Evolutionary conservation across 257 asterid genomes (phyloP), one percentile per base, ranked within the genome.

Genomic region (Cruciata laevipes): DNA sequence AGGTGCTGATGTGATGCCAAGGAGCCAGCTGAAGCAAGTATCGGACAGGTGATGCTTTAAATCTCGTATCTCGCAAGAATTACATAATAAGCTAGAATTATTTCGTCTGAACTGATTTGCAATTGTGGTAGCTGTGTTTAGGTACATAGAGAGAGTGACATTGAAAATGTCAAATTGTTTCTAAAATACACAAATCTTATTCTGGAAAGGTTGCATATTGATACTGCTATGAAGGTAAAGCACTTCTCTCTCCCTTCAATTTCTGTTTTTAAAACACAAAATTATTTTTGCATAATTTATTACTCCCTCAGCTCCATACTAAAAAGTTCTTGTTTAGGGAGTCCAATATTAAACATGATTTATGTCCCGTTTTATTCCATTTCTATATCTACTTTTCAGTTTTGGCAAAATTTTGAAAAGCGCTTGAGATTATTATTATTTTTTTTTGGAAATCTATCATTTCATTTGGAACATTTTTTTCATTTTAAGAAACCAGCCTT

Each of bases 41-140:
- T 93, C 47, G 98, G 98, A 71, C 96, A 89, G 98, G 97, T 92
- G n/a, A n/a, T n/a, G n/a, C n/a, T n/a, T n/a, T n/a, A n/a, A n/a
- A n/a, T n/a, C n/a, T n/a, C n/a, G n/a, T n/a, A n/a, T n/a, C n/a
- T n/a, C n/a, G n/a, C n/a, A n/a, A n/a, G n/a, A n/a, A n/a, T n/a
- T n/a, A n/a, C n/a, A n/a, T n/a, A n/a, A n/a, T n/a, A n/a, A n/a
- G n/a, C n/a, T n/a, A n/a, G n/a, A n/a, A n/a, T n/a, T n/a, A n/a
- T n/a, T n/a, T n/a, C n/a, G n/a, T n/a, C n/a, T n/a, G n/a, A n/a
- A n/a, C 12, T 16, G 47, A 38, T 44, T 49, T 64, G 10, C 52
- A 13, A 40, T 25, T 12, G n/a, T n/a, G n/a, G n/a, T n/a, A n/a
- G n/a, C n/a, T n/a, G 53, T 67, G 72, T 77, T 72, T 74, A 93